Evolutionary conservation across 163 green algal species (phyloP).

Genomic region (Trebouxiophyceae sp.): DNA sequence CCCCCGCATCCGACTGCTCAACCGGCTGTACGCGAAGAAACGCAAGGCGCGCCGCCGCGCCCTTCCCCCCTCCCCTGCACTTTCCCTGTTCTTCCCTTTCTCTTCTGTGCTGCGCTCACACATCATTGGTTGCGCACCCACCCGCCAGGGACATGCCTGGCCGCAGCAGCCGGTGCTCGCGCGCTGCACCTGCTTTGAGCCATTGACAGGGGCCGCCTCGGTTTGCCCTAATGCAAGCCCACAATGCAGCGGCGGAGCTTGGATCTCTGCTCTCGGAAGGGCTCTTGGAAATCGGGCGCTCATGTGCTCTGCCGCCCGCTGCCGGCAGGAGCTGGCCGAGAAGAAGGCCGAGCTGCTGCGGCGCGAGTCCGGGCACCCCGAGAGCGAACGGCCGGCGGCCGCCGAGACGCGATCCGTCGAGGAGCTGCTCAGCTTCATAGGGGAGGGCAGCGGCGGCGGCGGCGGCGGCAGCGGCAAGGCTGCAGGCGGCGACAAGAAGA

Average conservation of each 20-base stretch:
- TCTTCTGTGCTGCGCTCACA: too few species aligned
- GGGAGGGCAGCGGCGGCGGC: conserved; percentile 14
- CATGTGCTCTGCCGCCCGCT: neutral
- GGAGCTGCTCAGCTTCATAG: conserved; percentile 61
- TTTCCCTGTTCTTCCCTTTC: too few species aligned
- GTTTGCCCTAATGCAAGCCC: neutral
- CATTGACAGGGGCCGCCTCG: neutral
- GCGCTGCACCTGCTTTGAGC: neutral
- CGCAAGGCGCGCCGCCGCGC: conserved; percentile 45
- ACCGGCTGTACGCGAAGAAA: conserved; percentile 63
- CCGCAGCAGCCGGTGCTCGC: neutral
- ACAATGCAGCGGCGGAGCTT: neutral
- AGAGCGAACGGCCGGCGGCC: neutral
- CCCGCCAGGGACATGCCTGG: neutral
- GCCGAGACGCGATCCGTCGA: conserved; percentile 47
- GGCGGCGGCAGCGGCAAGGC: neutral
- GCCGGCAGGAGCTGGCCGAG: conserved; percentile 35
- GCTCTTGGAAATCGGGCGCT: too few species aligned
- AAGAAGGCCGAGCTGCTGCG: conserved; percentile 20
- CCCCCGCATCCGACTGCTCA: conserved; percentile 59
- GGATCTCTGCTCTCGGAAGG: too few species aligned
- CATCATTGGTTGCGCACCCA: too few species aligned
- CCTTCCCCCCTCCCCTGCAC: too few species aligned
- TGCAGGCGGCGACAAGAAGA: conserved; percentile 5
- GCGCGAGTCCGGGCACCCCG: conserved; percentile 1